Evolutionary conservation across 331 rosid species (phyloP).

Genomic region (Dryas integrifolia): DNA sequence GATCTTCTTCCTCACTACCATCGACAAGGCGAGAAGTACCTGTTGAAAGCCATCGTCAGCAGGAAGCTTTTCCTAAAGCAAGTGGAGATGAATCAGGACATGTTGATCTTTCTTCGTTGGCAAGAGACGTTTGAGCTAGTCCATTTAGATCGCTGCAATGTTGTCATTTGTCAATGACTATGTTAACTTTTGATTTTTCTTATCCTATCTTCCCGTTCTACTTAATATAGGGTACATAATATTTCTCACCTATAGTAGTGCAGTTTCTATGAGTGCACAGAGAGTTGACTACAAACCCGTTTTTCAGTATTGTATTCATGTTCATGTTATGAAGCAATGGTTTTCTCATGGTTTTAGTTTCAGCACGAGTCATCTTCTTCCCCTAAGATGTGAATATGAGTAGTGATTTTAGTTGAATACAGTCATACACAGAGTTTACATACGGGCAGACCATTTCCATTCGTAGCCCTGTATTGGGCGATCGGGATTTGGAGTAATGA

Average conservation of each 20-base stretch:
- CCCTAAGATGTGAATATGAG: background rate
- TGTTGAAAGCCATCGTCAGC: slow-evolving; percentile 36
- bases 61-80: slow-evolving; percentile 37
- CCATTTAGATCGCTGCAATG: background rate
- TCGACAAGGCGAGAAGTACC: slow-evolving; percentile 52
- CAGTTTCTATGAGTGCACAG: background rate
- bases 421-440: too few relatives aligned
- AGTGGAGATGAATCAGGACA: slow-evolving; percentile 33
- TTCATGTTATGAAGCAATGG: background rate
- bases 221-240: background rate
- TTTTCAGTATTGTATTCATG: background rate
- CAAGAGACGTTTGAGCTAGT: slow-evolving; percentile 54
- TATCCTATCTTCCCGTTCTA: background rate
- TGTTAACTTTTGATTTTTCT: background rate
- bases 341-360: background rate
- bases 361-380: background rate
- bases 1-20: slow-evolving; percentile 45
- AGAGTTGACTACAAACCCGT: background rate
- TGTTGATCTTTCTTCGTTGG: slow-evolving; percentile 54
- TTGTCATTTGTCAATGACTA: background rate
- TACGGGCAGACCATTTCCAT: too few relatives aligned
- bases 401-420: background rate
- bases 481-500: too few relatives aligned
- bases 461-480: too few relatives aligned
- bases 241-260: background rate